Conservation (phyloP, 2,329 filamentous ascomycete species). For the Aspergillus felis region DNA sequence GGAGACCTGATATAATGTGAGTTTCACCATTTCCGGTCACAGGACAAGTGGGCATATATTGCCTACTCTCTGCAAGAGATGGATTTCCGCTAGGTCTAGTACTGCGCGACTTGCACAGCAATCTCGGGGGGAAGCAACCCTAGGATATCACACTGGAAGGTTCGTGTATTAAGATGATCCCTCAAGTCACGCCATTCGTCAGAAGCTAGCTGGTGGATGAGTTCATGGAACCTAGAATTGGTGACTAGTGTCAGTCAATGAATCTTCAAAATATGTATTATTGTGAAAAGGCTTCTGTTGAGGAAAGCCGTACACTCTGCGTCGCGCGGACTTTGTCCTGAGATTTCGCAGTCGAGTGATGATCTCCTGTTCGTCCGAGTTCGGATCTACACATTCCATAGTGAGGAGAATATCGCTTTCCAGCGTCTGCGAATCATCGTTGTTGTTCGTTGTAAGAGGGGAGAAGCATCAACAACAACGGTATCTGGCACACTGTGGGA, state of each 20-base stretch:
- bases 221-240: conserved; percentile 21
- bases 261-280: neutral
- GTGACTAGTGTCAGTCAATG: neutral
- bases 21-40: neutral
- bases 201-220: conserved; percentile 24
- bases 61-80: conserved; percentile 27
- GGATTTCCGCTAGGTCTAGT: conserved; percentile 26
- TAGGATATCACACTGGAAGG: conserved; percentile 33
- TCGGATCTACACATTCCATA: neutral
- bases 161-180: conserved; percentile 13
- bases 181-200: conserved; percentile 32
- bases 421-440: neutral
- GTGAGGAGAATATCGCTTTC: neutral
- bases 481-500: neutral
- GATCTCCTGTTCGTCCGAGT: conserved; percentile 1
- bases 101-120: conserved; percentile 21
- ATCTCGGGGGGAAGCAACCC: conserved; percentile 31
- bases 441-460: neutral
- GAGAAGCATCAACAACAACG: neutral
- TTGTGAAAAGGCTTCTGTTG: neutral
- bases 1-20: conserved; percentile 26
- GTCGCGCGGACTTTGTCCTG: conserved; percentile 1
- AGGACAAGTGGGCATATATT: neutral
- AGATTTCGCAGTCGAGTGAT: conserved; percentile 3
- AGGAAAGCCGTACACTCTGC: conserved; percentile 3